A percentile compares a stretch with the other conserved stretches of the same genome.
Evolutionary conservation across 768 basidiomycete genomes (phyloP).

Genomic region (Lentinus tigrinus): DNA sequence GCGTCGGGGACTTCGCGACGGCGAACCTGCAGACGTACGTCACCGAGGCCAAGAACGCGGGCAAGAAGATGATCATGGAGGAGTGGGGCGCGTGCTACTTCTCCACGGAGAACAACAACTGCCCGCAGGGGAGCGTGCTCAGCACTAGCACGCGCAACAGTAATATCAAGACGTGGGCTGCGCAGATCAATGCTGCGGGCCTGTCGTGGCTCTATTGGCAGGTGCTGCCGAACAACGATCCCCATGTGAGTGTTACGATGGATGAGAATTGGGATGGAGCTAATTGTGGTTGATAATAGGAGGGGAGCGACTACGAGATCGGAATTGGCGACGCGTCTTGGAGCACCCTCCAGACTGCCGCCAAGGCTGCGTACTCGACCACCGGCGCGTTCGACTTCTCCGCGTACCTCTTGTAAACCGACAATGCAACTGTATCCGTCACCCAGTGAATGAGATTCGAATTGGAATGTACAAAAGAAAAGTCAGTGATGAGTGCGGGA

Average conservation of each 20-base stretch:
- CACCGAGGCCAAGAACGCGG: constrained; percentile 31
- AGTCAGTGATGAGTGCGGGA: no score
- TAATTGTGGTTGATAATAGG: no score
- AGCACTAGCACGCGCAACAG: constrained; percentile 30
- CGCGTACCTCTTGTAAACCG: no score
- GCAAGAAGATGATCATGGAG: constrained; percentile 37
- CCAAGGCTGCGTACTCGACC: no score
- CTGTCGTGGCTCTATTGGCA: constrained; percentile 42
- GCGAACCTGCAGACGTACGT: constrained; percentile 27
- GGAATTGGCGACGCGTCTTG: constrained; percentile 19
- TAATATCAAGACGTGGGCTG: constrained; percentile 34
- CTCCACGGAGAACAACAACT: constrained; percentile 28
- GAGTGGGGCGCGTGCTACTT: constrained; percentile 36
- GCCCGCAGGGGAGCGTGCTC: constrained; percentile 26
- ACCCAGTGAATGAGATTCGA: no score
- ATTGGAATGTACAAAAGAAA: no score
- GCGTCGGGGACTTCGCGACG: constrained; percentile 28
- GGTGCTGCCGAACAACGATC: constrained; percentile 35
- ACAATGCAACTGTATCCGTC: no score
- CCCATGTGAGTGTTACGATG: constrained; percentile 26
- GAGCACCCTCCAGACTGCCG: no score
- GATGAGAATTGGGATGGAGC: no score
- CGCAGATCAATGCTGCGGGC: constrained; percentile 34
- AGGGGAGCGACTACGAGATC: constrained; percentile 25
- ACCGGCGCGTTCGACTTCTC: no score